Base-by-base conservation (phyloP, 148 eudicot genomes). In the Rhododendron vialii region DNA sequence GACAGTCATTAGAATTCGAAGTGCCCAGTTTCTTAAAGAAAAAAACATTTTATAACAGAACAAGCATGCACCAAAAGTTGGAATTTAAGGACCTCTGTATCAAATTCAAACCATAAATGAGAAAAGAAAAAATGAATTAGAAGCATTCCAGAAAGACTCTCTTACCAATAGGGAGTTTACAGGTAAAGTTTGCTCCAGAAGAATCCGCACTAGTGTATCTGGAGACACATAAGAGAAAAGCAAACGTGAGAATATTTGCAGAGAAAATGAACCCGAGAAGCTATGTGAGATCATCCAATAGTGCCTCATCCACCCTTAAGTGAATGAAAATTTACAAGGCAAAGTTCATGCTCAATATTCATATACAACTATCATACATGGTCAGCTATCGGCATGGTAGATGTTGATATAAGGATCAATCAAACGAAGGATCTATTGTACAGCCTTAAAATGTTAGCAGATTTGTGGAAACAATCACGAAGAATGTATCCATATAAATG, bases 131-230 rank as follows among this genome's bases (percentile, higher is more conserved):
- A 48, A 83, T 22, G 36, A 73, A 47, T 26, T 12, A 20, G 65
- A 75, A 67, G 53, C 35, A 78, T 11, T 82, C 83, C 81, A 65
- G 9, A 48, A 80, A 53, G 53, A 15, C 24, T 7, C 38, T 74
- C 71, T 48, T 84, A 93, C 95, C 92, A 93, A 33, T 47, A 93
- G 57, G 26, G 85, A 84, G 65, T 85, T 82, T 9, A 89, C 86
- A 80, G 93, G 91, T 87, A 93, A 86, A 50, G 78, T 71, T 65
- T 86, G 90, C 82, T 85, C 92, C 88, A 93, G 88, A 87, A 93
- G 87, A 92, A 89, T 89, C 86, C 47, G 84, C 82, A 89, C 76
- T 35, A 93, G 88, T 74, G 89, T 86, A 30, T 87, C 95, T 93
- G 87, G 84, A 86, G 47, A 81, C 80, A 87, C 47, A 77, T 1